These are phyloP conservation scores for Heliamphora ciliata DNA, from an alignment of 179 eudicot genomes.

Conservation along the genomic window DNA sequence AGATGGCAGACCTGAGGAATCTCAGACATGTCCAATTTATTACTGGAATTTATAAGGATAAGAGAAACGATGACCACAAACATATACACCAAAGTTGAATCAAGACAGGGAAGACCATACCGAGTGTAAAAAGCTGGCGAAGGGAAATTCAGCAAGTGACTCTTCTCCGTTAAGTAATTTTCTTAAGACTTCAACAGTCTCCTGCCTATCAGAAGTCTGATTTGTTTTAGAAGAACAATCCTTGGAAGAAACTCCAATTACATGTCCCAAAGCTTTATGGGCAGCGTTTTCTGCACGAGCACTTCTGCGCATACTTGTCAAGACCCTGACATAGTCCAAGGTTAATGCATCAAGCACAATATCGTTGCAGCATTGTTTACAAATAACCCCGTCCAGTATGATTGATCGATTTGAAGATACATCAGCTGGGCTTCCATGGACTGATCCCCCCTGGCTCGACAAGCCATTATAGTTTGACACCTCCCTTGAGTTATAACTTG, in stretches of 20 bases:
- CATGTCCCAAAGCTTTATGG: constrained; percentile 51
- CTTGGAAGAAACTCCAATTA: constrained; percentile 48
- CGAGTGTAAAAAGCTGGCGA: constrained; percentile 66
- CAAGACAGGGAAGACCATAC: constrained; percentile 28
- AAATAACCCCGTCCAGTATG: constrained; percentile 56
- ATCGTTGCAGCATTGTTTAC: constrained; percentile 79
- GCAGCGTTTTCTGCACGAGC: constrained; percentile 55
- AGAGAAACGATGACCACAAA: background rate
- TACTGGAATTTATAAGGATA: background rate
- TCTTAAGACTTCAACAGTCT: constrained; percentile 24
- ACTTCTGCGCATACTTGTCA: constrained; percentile 61
- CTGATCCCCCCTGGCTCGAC: constrained; percentile 54
- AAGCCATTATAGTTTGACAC: constrained; percentile 39
- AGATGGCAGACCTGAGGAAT: background rate
- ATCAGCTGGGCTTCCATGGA: constrained; percentile 41
- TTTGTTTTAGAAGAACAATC: constrained; percentile 28
- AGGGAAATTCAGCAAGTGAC: constrained; percentile 91
- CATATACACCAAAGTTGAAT: constrained; percentile 9
- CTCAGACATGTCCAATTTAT: background rate
- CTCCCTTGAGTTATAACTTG: constrained; percentile 42
- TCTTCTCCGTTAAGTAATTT: constrained; percentile 65
- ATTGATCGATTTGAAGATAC: constrained; percentile 42
- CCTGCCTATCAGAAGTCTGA: constrained; percentile 29
- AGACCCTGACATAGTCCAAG: constrained; percentile 73
- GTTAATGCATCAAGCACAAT: constrained; percentile 71